Conservation (phyloP, 2,329 filamentous ascomycete genomes). For the Talaromyces sp. region DNA sequence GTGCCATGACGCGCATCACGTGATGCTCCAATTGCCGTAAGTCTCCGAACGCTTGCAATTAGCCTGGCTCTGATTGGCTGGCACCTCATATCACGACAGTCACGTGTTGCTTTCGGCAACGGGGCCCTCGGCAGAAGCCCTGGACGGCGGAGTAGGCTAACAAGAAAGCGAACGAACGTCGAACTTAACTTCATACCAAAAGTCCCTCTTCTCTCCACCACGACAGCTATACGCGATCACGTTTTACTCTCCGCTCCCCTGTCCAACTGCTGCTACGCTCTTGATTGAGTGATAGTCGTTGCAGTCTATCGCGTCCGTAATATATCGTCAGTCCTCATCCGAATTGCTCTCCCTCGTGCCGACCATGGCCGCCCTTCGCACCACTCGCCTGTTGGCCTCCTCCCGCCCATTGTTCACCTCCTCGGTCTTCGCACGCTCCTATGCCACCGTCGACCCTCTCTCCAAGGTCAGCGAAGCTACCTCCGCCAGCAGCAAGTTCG, state of each 20-base stretch:
- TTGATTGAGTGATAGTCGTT: constrained; percentile 16
- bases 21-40: constrained; percentile 16
- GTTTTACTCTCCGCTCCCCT: constrained; percentile 14
- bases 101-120: constrained; percentile 14
- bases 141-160: constrained; percentile 15
- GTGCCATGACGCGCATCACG: constrained; percentile 15
- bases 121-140: constrained; percentile 18
- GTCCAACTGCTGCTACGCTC: constrained; percentile 10
- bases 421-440: constrained; percentile 40
- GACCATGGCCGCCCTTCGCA: constrained; percentile 51
- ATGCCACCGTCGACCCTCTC: constrained; percentile 48
- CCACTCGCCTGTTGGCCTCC: constrained; percentile 46
- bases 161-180: constrained; percentile 19
- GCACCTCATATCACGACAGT: background rate
- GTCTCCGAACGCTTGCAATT: constrained; percentile 21
- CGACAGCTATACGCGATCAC: constrained; percentile 2
- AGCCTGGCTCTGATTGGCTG: constrained; percentile 9
- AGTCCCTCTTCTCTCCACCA: background rate
- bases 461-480: constrained; percentile 30
- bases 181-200: constrained; percentile 16
- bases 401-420: constrained; percentile 44
- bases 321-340: background rate
- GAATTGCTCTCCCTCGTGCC: constrained; percentile 7
- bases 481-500: constrained; percentile 33
- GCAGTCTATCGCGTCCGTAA: background rate